Percentiles rank a stretch among this genome's conserved stretches.
phyloP scores from a whole-genome alignment of 768 basidiomycete species.

The Tulasnella sp. region DNA sequence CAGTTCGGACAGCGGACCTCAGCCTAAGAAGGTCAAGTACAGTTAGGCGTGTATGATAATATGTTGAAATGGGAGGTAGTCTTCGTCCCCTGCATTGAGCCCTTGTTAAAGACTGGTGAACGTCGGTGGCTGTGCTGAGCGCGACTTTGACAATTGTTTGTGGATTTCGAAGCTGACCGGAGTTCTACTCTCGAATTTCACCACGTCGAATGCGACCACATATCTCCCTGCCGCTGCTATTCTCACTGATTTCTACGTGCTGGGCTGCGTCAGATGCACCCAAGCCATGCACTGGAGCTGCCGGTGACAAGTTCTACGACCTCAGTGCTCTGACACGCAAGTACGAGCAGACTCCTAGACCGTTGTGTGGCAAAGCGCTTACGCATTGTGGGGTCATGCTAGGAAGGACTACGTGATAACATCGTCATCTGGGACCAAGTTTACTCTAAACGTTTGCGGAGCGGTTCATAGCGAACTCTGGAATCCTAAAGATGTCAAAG shows the following conservation, averaged over 20 bases:
- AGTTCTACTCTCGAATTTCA: not conserved
- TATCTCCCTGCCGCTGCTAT: not conserved
- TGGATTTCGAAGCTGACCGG: not conserved
- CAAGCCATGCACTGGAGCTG: not conserved
- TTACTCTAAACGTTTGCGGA: constrained; percentile 56
- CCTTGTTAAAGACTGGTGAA: too few relatives aligned
- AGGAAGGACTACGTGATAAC: constrained; percentile 48
- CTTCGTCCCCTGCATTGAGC: not conserved
- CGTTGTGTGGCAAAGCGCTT: not conserved
- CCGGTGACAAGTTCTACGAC: not conserved
- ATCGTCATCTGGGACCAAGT: constrained; percentile 27
- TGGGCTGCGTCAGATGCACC: not conserved
- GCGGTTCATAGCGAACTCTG: constrained; percentile 45
- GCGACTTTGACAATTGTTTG: not conserved
- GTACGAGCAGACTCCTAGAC: not conserved
- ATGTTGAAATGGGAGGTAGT: too few relatives aligned
- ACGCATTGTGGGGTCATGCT: not conserved
- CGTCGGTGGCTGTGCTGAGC: too few relatives aligned
- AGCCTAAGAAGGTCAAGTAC: not conserved
- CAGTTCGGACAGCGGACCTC: not conserved
- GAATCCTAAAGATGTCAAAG: constrained; percentile 27
- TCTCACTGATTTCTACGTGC: not conserved
- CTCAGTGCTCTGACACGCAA: not conserved
- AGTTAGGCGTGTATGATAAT: not conserved
- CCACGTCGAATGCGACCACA: not conserved